Evolutionary conservation across 2,329 filamentous ascomycete genomes (phyloP).

Genomic region (Raffaelea ambrosiae): DNA sequence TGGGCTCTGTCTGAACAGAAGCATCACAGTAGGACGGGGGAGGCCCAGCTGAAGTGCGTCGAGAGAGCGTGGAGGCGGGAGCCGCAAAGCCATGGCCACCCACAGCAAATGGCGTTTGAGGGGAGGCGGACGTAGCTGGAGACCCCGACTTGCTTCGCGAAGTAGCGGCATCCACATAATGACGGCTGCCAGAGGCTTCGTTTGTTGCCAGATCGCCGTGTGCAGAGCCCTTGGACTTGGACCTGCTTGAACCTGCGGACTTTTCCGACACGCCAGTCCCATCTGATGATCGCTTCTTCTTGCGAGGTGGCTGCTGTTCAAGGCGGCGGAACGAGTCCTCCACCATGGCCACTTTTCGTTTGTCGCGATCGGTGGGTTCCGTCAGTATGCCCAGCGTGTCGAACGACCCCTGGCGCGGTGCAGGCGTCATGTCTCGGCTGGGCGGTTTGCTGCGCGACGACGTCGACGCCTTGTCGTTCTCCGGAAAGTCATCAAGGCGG

Average conservation of each 20-base stretch:
- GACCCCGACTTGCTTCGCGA: slow-evolving; percentile 46
- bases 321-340: slow-evolving; percentile 56
- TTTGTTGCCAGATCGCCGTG: slow-evolving; percentile 13
- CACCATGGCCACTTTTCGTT: slow-evolving; percentile 57
- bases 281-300: slow-evolving; percentile 56
- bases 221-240: slow-evolving; percentile 18
- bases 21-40: slow-evolving; percentile 40
- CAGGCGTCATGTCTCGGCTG: slow-evolving; percentile 57
- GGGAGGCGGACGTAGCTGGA: slow-evolving; percentile 34
- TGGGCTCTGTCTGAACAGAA: slow-evolving; percentile 45
- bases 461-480: slow-evolving; percentile 43
- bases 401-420: slow-evolving; percentile 46
- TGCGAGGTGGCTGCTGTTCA: slow-evolving; percentile 49
- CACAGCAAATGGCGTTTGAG: slow-evolving; percentile 19
- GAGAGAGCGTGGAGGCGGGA: slow-evolving; percentile 23
- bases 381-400: slow-evolving; percentile 53
- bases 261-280: slow-evolving; percentile 24
- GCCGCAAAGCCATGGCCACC: not conserved
- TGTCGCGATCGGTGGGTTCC: slow-evolving; percentile 57
- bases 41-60: slow-evolving; percentile 28
- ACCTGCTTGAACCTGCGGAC: slow-evolving; percentile 13
- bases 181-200: slow-evolving; percentile 27
- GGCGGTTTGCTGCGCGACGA: slow-evolving; percentile 55
- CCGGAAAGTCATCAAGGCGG: slow-evolving; percentile 43
- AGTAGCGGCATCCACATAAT: slow-evolving; percentile 45